Evolutionary conservation across 371 early-diverging fungal genomes (phyloP).

Genomic region (Batkoa obscura): DNA sequence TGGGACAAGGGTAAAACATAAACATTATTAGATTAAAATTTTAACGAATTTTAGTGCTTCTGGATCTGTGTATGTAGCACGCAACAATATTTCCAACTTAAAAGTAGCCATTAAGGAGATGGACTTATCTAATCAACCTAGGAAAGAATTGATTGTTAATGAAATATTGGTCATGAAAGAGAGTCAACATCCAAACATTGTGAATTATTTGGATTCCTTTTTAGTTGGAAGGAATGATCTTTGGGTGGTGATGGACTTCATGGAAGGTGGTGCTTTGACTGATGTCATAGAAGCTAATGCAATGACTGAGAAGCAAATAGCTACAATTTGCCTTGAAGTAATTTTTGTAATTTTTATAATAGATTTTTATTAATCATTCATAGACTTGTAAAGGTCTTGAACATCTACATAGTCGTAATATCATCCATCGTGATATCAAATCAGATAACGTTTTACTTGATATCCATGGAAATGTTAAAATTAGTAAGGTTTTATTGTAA

Average conservation of each 20-base stretch:
- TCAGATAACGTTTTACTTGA: constrained; percentile 84
- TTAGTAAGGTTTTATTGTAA: constrained; percentile 28
- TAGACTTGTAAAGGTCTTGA: constrained; percentile 68
- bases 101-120: constrained; percentile 95
- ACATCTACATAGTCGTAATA: constrained; percentile 76
- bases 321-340: constrained; percentile 75
- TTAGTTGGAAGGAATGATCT: constrained; percentile 59
- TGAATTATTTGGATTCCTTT: constrained; percentile 82
- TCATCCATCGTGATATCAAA: constrained; percentile 96
- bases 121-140: constrained; percentile 79
- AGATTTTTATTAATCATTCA: constrained; percentile 9
- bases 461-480: constrained; percentile 80
- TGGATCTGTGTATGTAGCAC: constrained; percentile 85
- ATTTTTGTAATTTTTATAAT: not conserved
- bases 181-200: constrained; percentile 83
- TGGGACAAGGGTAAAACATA: constrained; percentile 75
- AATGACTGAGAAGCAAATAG: constrained; percentile 79
- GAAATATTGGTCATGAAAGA: constrained; percentile 93
- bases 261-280: constrained; percentile 96
- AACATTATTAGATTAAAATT: not conserved
- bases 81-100: constrained; percentile 31
- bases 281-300: constrained; percentile 83
- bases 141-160: constrained; percentile 86
- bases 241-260: constrained; percentile 98
- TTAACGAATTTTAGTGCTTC: constrained; percentile 46